A percentile compares a stretch with the other conserved stretches of the same genome.
phyloP scores from a whole-genome alignment of 208 protist species.

The Willaertia magna region DNA sequence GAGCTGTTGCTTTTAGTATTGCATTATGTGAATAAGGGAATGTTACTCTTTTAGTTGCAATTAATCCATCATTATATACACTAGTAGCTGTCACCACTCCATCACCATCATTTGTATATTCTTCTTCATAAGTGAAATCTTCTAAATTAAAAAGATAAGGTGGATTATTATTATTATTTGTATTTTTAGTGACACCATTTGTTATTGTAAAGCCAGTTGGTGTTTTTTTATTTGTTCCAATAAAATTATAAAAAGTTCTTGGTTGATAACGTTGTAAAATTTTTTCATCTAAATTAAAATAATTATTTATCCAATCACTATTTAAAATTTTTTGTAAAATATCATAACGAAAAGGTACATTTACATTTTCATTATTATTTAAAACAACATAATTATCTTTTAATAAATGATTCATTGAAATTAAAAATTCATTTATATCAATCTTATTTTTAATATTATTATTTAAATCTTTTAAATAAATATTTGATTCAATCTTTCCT shows the following conservation, averaged over 20 bases:
- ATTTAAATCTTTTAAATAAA: not conserved
- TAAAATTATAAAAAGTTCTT: not conserved
- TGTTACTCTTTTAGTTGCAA: not conserved
- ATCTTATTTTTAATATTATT: not conserved
- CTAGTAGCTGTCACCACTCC: not conserved
- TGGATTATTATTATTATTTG: too few species aligned
- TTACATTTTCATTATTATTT: not conserved
- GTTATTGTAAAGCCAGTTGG: not conserved
- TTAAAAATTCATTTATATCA: not conserved
- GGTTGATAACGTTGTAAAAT: not conserved
- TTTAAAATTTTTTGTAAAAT: too few species aligned
- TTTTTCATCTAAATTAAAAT: too few species aligned
- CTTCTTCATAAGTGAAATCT: not conserved
- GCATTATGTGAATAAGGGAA: not conserved
- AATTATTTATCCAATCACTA: too few species aligned
- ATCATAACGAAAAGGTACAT: not conserved
- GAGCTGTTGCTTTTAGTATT: not conserved
- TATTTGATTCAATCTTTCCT: not conserved
- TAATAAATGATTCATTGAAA: not conserved
- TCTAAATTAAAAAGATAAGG: not conserved
- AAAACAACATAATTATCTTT: not conserved
- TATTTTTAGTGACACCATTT: not conserved
- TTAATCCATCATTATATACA: not conserved
- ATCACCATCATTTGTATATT: not conserved
- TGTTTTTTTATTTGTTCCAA: not conserved